Evolutionary conservation across 148 eudicot species (phyloP).

Genomic region (Camellia japonica): DNA sequence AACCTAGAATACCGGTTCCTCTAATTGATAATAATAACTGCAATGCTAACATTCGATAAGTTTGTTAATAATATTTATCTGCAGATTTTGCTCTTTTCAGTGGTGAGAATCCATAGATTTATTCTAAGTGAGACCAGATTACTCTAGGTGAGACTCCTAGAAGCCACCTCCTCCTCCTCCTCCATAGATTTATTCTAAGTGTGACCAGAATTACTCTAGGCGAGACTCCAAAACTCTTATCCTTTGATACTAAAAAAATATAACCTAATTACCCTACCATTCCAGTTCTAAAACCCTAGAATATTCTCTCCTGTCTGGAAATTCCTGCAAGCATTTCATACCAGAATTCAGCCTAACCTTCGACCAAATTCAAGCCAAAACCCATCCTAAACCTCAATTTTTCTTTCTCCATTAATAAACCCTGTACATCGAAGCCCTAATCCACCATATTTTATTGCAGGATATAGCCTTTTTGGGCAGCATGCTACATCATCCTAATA

Average conservation of each 20-base stretch:
- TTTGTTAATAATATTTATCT: not conserved
- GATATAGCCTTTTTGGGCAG: not conserved
- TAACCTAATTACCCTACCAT: not conserved
- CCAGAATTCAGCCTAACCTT: not conserved
- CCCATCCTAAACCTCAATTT: slow-evolving; percentile 3
- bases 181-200: not conserved
- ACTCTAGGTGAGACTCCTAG: no score
- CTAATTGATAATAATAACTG: no score
- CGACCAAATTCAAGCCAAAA: not conserved
- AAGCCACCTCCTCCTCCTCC: no score
- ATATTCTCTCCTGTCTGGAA: not conserved
- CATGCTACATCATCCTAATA: not conserved
- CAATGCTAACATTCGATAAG: not conserved
- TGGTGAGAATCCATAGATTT: not conserved
- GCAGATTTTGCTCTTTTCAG: not conserved
- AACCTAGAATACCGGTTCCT: no score
- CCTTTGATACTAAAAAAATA: not conserved
- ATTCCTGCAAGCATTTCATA: not conserved
- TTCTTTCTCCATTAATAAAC: not conserved
- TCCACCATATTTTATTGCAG: not conserved
- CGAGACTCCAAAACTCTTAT: not conserved
- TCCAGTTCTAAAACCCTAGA: not conserved
- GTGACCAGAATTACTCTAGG: no score
- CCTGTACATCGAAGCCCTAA: slow-evolving; percentile 1
- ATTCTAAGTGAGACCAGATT: not conserved